phyloP scores from a whole-genome alignment of 495 filamentous ascomycete species.

The Thermochaetoides thermophila region DNA sequence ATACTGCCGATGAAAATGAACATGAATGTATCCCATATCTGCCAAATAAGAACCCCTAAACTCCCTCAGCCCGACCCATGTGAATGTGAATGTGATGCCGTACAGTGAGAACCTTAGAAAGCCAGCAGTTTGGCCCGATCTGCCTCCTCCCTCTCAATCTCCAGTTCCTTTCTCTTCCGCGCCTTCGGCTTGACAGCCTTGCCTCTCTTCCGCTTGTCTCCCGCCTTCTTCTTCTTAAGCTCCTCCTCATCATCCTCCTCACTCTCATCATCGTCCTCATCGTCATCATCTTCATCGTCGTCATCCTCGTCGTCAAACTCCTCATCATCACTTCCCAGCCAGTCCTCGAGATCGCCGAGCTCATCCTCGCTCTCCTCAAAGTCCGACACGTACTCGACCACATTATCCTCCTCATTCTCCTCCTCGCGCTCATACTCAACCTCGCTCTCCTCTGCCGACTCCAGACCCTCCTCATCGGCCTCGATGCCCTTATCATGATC shows the following conservation, averaged over 20 bases:
- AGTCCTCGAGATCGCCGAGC: conserved; percentile 34
- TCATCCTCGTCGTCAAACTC: conserved; percentile 33
- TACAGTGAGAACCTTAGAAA: conserved; percentile 25
- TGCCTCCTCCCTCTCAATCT: conserved; percentile 55
- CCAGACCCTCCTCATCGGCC: conserved; percentile 61
- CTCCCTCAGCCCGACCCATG: too few relatives aligned
- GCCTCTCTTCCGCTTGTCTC: conserved; percentile 55
- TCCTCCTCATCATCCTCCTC: conserved; percentile 23
- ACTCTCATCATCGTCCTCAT: conserved; percentile 29
- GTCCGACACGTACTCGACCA: conserved; percentile 72
- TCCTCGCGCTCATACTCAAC: conserved; percentile 51
- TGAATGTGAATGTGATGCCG: too few relatives aligned
- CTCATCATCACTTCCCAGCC: conserved; percentile 34
- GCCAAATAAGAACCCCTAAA: too few relatives aligned
- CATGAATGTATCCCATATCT: too few relatives aligned
- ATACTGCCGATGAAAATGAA: too few relatives aligned
- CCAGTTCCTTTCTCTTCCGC: conserved; percentile 57
- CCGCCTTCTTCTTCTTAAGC: conserved; percentile 35
- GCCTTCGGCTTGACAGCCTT: conserved; percentile 40
- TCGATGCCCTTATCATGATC: conserved; percentile 76
- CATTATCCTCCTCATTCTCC: conserved; percentile 48
- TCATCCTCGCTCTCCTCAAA: conserved; percentile 41
- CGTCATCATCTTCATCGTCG: conserved; percentile 32
- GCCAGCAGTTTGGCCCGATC: conserved; percentile 26
- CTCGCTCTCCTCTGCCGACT: conserved; percentile 48